Percentiles rank a stretch among this genome's conserved stretches.
phyloP scores from a whole-genome alignment of 495 filamentous ascomycete genomes.

The Tuber melanosporum region DNA sequence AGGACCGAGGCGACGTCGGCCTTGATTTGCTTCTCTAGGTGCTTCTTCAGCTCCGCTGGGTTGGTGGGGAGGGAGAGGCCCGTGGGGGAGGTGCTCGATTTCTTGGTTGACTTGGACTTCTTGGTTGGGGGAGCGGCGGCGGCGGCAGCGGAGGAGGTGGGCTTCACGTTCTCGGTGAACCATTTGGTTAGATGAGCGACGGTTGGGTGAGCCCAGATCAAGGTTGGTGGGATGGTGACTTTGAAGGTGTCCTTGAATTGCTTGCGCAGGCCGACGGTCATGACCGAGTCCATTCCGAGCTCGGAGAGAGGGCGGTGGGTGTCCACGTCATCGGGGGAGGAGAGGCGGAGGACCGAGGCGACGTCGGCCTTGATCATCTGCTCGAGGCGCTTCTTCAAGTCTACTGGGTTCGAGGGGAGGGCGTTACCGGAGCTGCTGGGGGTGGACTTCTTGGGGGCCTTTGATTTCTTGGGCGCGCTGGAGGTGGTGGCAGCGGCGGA shows the following conservation, averaged over 20 bases:
- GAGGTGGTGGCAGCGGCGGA: background rate
- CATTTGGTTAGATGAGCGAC: conserved; percentile 42
- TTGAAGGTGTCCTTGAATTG: conserved; percentile 44
- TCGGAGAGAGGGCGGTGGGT: conserved; percentile 42
- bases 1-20: background rate
- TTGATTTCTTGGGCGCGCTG: background rate
- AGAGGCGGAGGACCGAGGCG: background rate
- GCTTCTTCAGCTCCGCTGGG: background rate
- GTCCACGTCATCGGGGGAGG: conserved; percentile 43
- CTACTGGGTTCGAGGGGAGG: background rate
- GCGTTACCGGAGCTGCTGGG: background rate
- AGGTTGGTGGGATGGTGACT: conserved; percentile 46
- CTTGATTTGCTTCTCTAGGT: conserved; percentile 4
- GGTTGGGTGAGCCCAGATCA: conserved; percentile 46
- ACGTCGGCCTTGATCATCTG: background rate
- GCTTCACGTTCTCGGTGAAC: conserved; percentile 35
- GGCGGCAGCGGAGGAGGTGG: background rate
- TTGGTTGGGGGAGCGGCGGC: background rate
- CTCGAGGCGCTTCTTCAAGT: background rate
- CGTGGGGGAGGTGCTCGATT: background rate
- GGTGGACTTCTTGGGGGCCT: background rate
- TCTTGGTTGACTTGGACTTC: conserved; percentile 2
- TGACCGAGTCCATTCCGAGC: conserved; percentile 47
- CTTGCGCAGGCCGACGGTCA: conserved; percentile 45
- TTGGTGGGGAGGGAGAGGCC: conserved; percentile 2